A percentile compares a stretch with the other conserved stretches of the same genome.
Conservation (phyloP, 495 filamentous ascomycete species). For the Barbatosphaeria neglecta region DNA sequence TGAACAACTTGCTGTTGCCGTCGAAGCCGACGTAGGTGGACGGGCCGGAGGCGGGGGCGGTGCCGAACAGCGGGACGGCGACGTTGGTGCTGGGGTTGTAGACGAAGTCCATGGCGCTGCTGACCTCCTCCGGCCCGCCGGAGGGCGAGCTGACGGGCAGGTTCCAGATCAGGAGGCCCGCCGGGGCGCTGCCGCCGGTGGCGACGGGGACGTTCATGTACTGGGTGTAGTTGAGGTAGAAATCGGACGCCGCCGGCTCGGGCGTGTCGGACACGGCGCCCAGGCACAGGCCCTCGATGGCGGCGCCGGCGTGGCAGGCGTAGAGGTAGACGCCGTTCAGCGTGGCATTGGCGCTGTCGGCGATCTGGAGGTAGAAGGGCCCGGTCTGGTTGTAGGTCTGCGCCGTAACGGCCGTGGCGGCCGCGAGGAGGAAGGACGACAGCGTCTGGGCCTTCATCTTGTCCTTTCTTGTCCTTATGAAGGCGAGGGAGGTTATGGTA, state of each 20-base stretch:
- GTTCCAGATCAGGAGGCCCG: conserved; percentile 30
- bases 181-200: conserved; percentile 6
- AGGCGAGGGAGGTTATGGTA: no score
- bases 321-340: conserved; percentile 25
- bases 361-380: conserved; percentile 29
- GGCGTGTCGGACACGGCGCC: conserved; percentile 6
- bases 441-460: conserved; percentile 8
- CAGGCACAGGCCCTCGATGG: conserved; percentile 41
- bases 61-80: conserved; percentile 33
- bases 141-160: conserved; percentile 14
- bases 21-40: conserved; percentile 31
- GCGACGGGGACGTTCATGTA: no score
- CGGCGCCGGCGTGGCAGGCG: conserved; percentile 46
- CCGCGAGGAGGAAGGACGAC: conserved; percentile 4
- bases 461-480: no score
- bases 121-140: conserved; percentile 6
- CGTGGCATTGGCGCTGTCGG: conserved; percentile 13
- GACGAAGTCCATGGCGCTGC: conserved; percentile 25
- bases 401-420: conserved; percentile 17
- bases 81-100: conserved; percentile 38
- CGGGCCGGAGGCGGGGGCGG: conserved; percentile 18
- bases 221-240: conserved; percentile 30
- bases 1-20: conserved; percentile 23
- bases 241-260: conserved; percentile 7
- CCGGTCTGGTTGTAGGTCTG: conserved; percentile 24